Evolutionary conservation across 495 filamentous ascomycete genomes (phyloP).

Genomic region (Staphylotrichum longicolle): DNA sequence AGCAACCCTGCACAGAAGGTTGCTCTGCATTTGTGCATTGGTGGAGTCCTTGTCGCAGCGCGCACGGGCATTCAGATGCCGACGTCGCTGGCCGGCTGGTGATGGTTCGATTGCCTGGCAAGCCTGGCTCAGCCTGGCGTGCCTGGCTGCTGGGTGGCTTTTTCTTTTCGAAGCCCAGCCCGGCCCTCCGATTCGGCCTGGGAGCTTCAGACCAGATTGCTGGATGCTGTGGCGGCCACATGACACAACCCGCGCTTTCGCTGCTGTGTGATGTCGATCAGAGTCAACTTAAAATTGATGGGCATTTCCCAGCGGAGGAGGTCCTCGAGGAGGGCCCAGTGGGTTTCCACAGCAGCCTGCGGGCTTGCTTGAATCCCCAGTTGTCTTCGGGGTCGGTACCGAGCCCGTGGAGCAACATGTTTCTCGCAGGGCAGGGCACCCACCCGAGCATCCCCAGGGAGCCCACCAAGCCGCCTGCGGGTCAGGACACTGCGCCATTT

Average conservation of each 20-base stretch:
- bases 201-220: conserved; percentile 9
- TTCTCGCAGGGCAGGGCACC: neutral
- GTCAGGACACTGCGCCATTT: neutral
- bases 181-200: conserved; percentile 20
- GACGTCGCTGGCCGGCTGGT: conserved; percentile 2
- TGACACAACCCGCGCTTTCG: conserved; percentile 10
- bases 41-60: neutral
- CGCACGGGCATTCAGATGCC: conserved; percentile 9
- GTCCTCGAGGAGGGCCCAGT: neutral
- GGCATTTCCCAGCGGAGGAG: neutral
- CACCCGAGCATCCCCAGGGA: neutral
- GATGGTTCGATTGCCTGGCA: too few species aligned
- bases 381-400: neutral
- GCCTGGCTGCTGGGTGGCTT: conserved; percentile 1
- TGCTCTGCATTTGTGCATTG: neutral
- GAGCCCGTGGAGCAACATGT: neutral
- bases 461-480: too few species aligned
- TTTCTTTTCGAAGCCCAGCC: conserved; percentile 11
- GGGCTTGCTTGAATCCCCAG: neutral
- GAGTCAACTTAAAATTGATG: neutral
- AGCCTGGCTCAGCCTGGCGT: neutral
- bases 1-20: conserved; percentile 14
- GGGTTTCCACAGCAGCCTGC: conserved; percentile 10
- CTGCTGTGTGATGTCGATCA: neutral
- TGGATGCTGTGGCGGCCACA: conserved; percentile 19